Evolutionary conservation across 73 alveolate genomes (phyloP).

Genomic region (Stentor roeselii): DNA sequence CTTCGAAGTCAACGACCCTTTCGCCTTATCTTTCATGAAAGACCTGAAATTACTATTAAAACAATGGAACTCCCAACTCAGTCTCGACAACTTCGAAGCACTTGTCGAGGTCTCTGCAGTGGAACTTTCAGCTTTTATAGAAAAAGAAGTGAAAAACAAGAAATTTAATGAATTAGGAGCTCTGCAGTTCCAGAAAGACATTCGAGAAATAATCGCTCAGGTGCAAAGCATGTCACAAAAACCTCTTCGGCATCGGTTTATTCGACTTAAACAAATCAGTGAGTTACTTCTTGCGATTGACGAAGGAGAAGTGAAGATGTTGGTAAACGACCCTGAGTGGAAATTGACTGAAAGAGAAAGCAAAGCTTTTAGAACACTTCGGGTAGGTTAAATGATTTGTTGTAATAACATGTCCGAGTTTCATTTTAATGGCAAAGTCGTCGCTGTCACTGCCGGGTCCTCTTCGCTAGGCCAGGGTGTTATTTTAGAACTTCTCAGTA

Average conservation of each 20-base stretch:
- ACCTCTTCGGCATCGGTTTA: slow-evolving; percentile 8
- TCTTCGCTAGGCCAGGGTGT: not conserved
- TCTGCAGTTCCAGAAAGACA: slow-evolving; percentile 20
- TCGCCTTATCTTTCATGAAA: not conserved
- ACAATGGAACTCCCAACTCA: slow-evolving; percentile 10
- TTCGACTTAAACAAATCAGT: slow-evolving; percentile 3
- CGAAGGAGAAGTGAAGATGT: not conserved
- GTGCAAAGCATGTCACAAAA: not conserved
- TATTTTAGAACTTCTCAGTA: not conserved
- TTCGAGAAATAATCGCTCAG: slow-evolving; percentile 2
- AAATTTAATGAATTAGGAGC: slow-evolving; percentile 19
- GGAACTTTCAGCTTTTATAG: not conserved
- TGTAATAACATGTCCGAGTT: not conserved
- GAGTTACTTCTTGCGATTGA: not conserved
- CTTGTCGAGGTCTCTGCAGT: not conserved
- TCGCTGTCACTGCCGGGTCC: not conserved
- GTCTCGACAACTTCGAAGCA: not conserved
- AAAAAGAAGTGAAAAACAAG: not conserved
- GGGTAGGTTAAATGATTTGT: not conserved
- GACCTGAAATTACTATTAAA: not conserved
- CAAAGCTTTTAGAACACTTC: not conserved
- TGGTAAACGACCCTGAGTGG: slow-evolving; percentile 8
- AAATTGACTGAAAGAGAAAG: not conserved
- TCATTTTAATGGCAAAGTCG: not conserved
- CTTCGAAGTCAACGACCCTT: slow-evolving; percentile 14